Evolutionary conservation across 129 eudicot species (phyloP), one percentile per base, ranked within the genome.

Genomic region (Saposhnikovia divaricata): DNA sequence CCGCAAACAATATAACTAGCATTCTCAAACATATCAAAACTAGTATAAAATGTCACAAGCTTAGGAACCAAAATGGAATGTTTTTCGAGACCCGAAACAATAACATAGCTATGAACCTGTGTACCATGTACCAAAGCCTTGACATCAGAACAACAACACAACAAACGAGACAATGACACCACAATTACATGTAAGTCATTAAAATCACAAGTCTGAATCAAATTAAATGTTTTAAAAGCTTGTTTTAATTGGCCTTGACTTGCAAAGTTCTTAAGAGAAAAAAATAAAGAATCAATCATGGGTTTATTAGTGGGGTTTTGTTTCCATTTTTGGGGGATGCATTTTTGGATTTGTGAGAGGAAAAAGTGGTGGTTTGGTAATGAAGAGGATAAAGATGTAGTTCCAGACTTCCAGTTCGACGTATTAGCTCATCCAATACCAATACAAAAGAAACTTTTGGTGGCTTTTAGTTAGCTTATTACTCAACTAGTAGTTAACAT

Each of bases 21-120:
- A 75, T 91, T 87, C 66, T 48, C 77, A 6, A 89, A 79, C 18
- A 80, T 77, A 84, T 73, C 68, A 43, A 81, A 84, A 45, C 78
- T 77, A 8, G 85, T 75, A 76, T 91, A 91, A 59, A 89, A 87
- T 4, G 81, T 82, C 76, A 85, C 87, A 28, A 91, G 79, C 61
- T 80, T 87, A 10, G 88, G 93, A 45, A 91, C 87, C 81, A 91
- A 81, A 42, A 80, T 40, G 39, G 59, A 86, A 77, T 83, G 81
- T 69, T 27, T 43, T 44, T 85, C 82, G 4, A 85, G 63, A 66
- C 96, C 96, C 55, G 78, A 89, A 45, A 79, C 80, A 51, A 91
- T 50, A 39, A 79, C 18, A 25, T 66, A 80, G 6, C 81, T 77
- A 76, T 91, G 96, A 47, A 91, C 77, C 70, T 89, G 96, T 84